A percentile compares a stretch with the other conserved stretches of the same genome.
Evolutionary conservation across 2,329 filamentous ascomycete species (phyloP).

Genomic region (Cladosporium sp.): DNA sequence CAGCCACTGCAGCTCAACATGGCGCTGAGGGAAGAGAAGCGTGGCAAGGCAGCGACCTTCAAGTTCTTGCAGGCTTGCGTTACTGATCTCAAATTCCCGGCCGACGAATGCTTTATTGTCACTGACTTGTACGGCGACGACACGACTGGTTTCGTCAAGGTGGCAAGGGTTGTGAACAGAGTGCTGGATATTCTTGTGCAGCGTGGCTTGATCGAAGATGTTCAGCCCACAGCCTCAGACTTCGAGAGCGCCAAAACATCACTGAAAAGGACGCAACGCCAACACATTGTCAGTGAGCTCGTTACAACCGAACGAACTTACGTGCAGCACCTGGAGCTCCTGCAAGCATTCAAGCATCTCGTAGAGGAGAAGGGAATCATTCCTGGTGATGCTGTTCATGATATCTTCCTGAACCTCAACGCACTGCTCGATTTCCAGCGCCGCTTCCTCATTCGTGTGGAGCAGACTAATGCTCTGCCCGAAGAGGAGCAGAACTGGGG

Average conservation of each 20-base stretch:
- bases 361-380: conserved; percentile 85
- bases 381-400: conserved; percentile 84
- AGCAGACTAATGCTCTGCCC: conserved; percentile 87
- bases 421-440: conserved; percentile 93
- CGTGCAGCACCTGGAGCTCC: conserved; percentile 91
- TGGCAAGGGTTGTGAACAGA: conserved; percentile 86
- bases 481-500: conserved; percentile 85
- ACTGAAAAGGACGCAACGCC: conserved; percentile 67
- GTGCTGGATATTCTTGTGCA: conserved; percentile 85
- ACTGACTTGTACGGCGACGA: conserved; percentile 89
- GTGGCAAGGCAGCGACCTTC: conserved; percentile 83
- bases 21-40: conserved; percentile 66
- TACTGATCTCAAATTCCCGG: conserved; percentile 74
- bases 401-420: conserved; percentile 96
- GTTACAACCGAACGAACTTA: conserved; percentile 97
- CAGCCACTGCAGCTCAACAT: conserved; percentile 56
- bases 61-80: conserved; percentile 90
- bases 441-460: conserved; percentile 89
- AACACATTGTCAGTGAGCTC: conserved; percentile 88
- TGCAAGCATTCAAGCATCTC: conserved; percentile 87
- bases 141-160: conserved; percentile 96
- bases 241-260: conserved; percentile 48
- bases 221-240: conserved; percentile 55
- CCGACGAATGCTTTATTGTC: conserved; percentile 86
- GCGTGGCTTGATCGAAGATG: conserved; percentile 68